These are phyloP conservation scores for Penicillium atrosanguineum DNA, from an alignment of 495 filamentous ascomycete species.

Conservation along the genomic window DNA sequence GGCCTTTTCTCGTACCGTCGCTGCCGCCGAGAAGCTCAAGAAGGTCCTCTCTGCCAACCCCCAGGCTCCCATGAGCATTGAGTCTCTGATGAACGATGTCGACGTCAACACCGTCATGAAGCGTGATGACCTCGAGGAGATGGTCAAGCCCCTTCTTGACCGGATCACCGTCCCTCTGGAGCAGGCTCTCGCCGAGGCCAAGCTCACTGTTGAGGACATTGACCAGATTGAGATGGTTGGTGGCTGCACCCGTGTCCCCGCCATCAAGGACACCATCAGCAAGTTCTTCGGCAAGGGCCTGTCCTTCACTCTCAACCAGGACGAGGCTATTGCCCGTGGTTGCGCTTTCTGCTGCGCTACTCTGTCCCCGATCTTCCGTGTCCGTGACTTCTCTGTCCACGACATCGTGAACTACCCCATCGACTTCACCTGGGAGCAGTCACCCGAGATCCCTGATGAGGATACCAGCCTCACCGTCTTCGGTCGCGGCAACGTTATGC, in stretches of 20 bases:
- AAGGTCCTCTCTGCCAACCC: conserved; percentile 97
- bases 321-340: conserved; percentile 94
- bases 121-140: conserved; percentile 88
- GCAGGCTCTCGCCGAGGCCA: conserved; percentile 87
- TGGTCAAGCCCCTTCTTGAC: conserved; percentile 81
- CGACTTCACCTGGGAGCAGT: conserved; percentile 99
- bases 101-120: conserved; percentile 89
- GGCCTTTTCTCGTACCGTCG: conserved; percentile 79
- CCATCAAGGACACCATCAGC: conserved; percentile 86
- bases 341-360: conserved; percentile 98
- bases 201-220: conserved; percentile 86
- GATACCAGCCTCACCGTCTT: conserved; percentile 97
- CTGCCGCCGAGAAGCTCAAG: conserved; percentile 96
- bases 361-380: conserved; percentile 95
- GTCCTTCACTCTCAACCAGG: conserved; percentile 97
- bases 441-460: conserved; percentile 96
- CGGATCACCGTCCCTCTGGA: conserved; percentile 73
- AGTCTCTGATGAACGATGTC: conserved; percentile 97
- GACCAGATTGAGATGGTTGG: conserved; percentile 92
- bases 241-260: conserved; percentile 90
- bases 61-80: conserved; percentile 91
- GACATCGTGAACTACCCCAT: conserved; percentile 98
- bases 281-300: conserved; percentile 88
- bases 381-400: conserved; percentile 95
- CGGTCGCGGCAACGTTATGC: conserved; percentile 95